Conservation (phyloP, 306 rosid genomes). For the Erythrophleum fordii region DNA sequence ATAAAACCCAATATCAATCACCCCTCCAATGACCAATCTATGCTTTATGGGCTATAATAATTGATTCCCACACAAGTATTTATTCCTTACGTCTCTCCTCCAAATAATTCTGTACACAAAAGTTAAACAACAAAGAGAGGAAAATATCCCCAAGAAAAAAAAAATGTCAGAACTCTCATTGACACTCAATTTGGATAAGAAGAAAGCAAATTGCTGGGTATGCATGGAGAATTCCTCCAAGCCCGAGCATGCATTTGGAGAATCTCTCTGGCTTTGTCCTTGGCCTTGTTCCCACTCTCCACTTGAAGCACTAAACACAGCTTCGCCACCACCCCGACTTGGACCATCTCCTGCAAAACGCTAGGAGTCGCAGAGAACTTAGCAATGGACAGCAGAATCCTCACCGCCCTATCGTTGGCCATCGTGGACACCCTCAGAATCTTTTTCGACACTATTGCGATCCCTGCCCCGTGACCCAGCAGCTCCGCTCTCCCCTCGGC, state of each 20-base stretch:
- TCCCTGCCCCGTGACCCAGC: conserved; percentile 73
- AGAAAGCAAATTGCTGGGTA: conserved; percentile 59
- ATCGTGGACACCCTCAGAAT: conserved; percentile 73
- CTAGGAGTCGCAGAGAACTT: conserved; percentile 61
- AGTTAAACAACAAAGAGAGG: neutral
- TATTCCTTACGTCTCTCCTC: conserved; percentile 22
- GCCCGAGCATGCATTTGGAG: conserved; percentile 67
- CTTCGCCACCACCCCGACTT: conserved; percentile 79
- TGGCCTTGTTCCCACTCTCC: conserved; percentile 77
- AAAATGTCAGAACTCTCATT: neutral
- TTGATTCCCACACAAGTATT: conserved; percentile 19
- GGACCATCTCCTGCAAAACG: conserved; percentile 77
- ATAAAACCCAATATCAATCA: neutral
- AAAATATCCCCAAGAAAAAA: neutral
- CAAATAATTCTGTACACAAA: conserved; percentile 42
- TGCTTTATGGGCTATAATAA: conserved; percentile 19
- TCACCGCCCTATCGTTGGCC: conserved; percentile 73
- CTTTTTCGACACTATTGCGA: conserved; percentile 79
- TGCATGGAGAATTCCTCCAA: conserved; percentile 80
- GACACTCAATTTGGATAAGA: conserved; percentile 49
- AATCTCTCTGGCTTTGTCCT: conserved; percentile 77
- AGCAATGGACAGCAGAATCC: conserved; percentile 57
- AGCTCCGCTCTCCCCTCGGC: conserved; percentile 86
- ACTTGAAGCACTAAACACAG: conserved; percentile 78
- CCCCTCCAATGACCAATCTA: no score